Conservation (phyloP, 805 yeast genomes). For the Saturnispora quitensis region DNA sequence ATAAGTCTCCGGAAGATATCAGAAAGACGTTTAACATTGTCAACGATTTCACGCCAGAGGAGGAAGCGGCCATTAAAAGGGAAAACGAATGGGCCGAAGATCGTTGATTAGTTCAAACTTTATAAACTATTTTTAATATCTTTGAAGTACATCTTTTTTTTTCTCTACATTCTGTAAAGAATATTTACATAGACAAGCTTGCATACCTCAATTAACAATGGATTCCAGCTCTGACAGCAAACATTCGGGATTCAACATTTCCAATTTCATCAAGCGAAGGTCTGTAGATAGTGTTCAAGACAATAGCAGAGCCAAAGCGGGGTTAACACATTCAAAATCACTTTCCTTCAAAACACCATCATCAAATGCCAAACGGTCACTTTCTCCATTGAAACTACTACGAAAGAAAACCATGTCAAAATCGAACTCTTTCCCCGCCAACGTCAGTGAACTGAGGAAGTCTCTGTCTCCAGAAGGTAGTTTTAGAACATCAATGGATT, state of each 20-base stretch:
- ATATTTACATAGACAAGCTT: neutral
- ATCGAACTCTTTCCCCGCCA: slow-evolving; percentile 2
- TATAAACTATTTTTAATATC: neutral
- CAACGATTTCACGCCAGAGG: slow-evolving; percentile 79
- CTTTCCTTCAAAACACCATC: neutral
- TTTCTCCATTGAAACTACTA: slow-evolving; percentile 4
- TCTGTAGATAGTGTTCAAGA: neutral
- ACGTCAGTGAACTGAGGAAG: neutral
- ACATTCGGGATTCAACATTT: neutral
- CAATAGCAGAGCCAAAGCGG: neutral
- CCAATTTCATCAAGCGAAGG: slow-evolving; percentile 3
- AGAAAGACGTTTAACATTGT: slow-evolving; percentile 73
- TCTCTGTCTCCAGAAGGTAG: neutral
- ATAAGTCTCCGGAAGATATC: slow-evolving; percentile 72
- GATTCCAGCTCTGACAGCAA: neutral
- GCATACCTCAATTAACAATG: neutral
- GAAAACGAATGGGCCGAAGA: slow-evolving; percentile 92
- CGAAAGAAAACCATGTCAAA: neutral
- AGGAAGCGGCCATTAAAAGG: slow-evolving; percentile 78
- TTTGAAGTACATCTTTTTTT: neutral
- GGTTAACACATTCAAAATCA: slow-evolving; percentile 1
- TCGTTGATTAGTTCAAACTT: slow-evolving; percentile 32
- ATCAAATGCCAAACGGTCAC: neutral
- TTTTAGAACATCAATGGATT: neutral
- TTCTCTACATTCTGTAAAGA: neutral